These are phyloP conservation scores for Russula olivacea DNA, from an alignment of 768 basidiomycete species.

Conservation along the genomic window DNA sequence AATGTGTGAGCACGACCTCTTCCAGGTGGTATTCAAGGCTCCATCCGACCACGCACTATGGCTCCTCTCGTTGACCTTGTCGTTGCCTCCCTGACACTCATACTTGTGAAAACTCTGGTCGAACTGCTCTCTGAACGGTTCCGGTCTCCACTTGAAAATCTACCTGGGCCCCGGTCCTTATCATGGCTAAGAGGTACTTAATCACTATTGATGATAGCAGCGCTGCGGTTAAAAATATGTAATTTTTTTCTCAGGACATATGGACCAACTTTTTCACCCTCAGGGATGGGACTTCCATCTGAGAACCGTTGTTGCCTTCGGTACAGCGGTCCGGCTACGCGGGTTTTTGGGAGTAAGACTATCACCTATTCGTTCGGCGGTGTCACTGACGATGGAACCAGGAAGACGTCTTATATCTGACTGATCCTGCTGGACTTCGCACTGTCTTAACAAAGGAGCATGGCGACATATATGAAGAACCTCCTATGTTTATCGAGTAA, in stretches of 20 bases:
- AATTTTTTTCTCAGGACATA: conserved; percentile 5
- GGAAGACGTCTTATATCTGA: conserved; percentile 22
- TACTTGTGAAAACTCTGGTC: conserved; percentile 8
- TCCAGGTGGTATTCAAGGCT: neutral
- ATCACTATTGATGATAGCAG: neutral
- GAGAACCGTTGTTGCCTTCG: conserved; percentile 10
- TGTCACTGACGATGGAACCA: neutral
- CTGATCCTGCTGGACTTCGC: conserved; percentile 18
- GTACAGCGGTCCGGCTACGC: conserved; percentile 18
- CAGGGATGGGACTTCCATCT: conserved; percentile 24
- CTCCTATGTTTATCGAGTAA: conserved; percentile 21
- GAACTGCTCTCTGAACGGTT: conserved; percentile 4
- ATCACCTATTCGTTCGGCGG: neutral
- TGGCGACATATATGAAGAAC: conserved; percentile 22
- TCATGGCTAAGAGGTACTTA: conserved; percentile 21
- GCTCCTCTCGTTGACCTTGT: conserved; percentile 8
- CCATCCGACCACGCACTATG: neutral
- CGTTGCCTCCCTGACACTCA: conserved; percentile 7
- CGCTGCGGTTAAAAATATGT: too few species aligned
- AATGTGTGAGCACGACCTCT: neutral
- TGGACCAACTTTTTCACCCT: conserved; percentile 19
- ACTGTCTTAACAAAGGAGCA: conserved; percentile 15
- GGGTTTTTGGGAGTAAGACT: conserved; percentile 18
- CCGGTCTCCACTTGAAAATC: conserved; percentile 12
- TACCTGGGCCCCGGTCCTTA: conserved; percentile 17